phyloP scores from a whole-genome alignment of 495 filamentous ascomycete genomes.

The Chaetomium tenue region DNA sequence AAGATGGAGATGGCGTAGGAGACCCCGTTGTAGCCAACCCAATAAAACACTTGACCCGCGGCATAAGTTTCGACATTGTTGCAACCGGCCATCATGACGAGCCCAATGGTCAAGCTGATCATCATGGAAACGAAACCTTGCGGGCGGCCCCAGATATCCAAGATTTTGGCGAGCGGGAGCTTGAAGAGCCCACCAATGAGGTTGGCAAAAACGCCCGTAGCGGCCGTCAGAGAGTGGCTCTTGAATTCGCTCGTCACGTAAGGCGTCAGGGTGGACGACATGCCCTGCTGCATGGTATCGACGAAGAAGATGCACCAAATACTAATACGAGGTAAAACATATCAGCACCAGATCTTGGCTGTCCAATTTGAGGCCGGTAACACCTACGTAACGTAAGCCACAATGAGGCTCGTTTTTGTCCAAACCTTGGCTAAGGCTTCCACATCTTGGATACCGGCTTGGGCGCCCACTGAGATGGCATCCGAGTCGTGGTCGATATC shows the following conservation, averaged over 20 bases:
- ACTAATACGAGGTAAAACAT: slow-evolving; percentile 25
- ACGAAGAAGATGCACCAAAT: slow-evolving; percentile 55
- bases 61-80: slow-evolving; percentile 50
- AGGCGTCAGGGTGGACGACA: slow-evolving; percentile 41
- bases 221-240: slow-evolving; percentile 48
- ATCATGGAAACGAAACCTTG: slow-evolving; percentile 45
- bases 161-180: slow-evolving; percentile 61
- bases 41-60: slow-evolving; percentile 55
- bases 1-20: slow-evolving; percentile 59
- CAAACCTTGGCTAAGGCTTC: slow-evolving; percentile 34
- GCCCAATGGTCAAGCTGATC: slow-evolving; percentile 40
- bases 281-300: slow-evolving; percentile 46
- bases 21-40: slow-evolving; percentile 56
- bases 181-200: slow-evolving; percentile 61
- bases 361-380: not conserved
- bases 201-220: slow-evolving; percentile 48
- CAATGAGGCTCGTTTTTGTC: slow-evolving; percentile 26
- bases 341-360: not conserved
- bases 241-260: slow-evolving; percentile 50
- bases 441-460: slow-evolving; percentile 31
- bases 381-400: slow-evolving; percentile 34
- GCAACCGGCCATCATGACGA: slow-evolving; percentile 54
- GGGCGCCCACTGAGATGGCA: slow-evolving; percentile 27
- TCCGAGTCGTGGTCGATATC: slow-evolving; percentile 24
- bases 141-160: slow-evolving; percentile 62